Conservation (phyloP, 768 basidiomycete genomes). For the Lentinula sp. region DNA sequence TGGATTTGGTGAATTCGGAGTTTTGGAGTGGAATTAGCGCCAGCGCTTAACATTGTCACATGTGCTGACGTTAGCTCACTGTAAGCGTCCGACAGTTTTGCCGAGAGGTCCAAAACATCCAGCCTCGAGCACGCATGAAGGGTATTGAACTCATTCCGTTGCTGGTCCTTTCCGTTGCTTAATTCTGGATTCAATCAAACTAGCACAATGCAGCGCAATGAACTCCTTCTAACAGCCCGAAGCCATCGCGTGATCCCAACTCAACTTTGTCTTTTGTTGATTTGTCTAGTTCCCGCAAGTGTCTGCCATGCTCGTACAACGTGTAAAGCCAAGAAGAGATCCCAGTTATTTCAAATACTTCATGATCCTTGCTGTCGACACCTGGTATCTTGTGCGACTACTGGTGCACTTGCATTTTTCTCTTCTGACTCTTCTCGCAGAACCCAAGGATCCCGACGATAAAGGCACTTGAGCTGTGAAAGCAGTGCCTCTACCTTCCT, state of each 20-base stretch:
- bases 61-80: not conserved
- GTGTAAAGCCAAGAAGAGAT: not conserved
- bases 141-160: too few relatives aligned
- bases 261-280: not conserved
- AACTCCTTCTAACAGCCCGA: not conserved
- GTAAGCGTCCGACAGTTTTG: not conserved
- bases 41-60: not conserved
- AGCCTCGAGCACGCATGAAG: too few relatives aligned
- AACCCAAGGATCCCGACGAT: not conserved
- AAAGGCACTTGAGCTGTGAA: not conserved
- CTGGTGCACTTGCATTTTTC: not conserved
- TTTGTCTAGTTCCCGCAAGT: not conserved
- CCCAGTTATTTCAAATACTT: not conserved
- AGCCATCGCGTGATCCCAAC: not conserved
- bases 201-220: too few relatives aligned
- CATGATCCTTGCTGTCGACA: not conserved
- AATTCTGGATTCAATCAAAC: too few relatives aligned
- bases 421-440: not conserved
- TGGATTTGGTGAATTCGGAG: not conserved
- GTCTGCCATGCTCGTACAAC: not conserved
- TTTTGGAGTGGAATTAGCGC: not conserved
- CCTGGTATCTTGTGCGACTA: not conserved
- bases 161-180: too few relatives aligned
- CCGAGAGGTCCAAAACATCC: too few relatives aligned
- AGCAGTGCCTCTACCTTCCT: not conserved